Percentiles rank a stretch among this genome's conserved stretches.
Evolutionary conservation across 1,284 basidiomycete species (phyloP).

Genomic region (Amylostereum areolatum): DNA sequence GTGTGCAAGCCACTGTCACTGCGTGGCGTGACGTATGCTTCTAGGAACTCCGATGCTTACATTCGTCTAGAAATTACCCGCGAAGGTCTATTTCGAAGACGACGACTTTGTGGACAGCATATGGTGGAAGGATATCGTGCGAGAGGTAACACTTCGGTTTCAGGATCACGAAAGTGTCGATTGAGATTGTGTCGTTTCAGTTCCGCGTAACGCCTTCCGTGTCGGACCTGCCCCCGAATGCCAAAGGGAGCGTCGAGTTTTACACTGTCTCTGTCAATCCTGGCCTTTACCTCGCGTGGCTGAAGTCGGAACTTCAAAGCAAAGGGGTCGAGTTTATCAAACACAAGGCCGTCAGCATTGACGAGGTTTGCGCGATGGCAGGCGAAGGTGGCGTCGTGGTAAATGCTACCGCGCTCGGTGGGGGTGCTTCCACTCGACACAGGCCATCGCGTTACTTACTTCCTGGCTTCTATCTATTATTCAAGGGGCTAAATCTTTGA

Average conservation of each 20-base stretch:
- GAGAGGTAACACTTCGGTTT: slow-evolving; percentile 32
- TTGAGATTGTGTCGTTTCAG: background rate
- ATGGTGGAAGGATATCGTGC: slow-evolving; percentile 49
- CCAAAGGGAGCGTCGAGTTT: slow-evolving; percentile 34
- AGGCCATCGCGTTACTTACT: background rate
- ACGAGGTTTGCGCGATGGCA: slow-evolving; percentile 33
- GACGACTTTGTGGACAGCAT: slow-evolving; percentile 24
- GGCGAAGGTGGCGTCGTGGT: slow-evolving; percentile 33
- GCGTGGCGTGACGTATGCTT: no score
- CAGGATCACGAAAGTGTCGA: slow-evolving; percentile 1
- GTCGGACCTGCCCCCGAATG: slow-evolving; percentile 12
- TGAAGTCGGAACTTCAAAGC: slow-evolving; percentile 33
- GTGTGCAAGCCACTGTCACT: slow-evolving; percentile 9
- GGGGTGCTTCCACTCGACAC: slow-evolving; percentile 4
- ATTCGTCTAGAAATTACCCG: slow-evolving; percentile 34
- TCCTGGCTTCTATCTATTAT: background rate
- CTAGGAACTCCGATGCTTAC: no score
- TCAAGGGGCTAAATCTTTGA: slow-evolving; percentile 61
- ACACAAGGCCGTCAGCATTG: slow-evolving; percentile 27
- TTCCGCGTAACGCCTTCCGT: background rate
- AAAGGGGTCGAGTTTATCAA: slow-evolving; percentile 26
- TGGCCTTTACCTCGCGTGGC: slow-evolving; percentile 40
- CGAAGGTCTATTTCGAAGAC: slow-evolving; percentile 31
- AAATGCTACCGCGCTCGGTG: slow-evolving; percentile 45
- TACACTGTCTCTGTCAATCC: slow-evolving; percentile 45